Conservation (phyloP, 768 basidiomycete species). For the Saitozyma podzolica region DNA sequence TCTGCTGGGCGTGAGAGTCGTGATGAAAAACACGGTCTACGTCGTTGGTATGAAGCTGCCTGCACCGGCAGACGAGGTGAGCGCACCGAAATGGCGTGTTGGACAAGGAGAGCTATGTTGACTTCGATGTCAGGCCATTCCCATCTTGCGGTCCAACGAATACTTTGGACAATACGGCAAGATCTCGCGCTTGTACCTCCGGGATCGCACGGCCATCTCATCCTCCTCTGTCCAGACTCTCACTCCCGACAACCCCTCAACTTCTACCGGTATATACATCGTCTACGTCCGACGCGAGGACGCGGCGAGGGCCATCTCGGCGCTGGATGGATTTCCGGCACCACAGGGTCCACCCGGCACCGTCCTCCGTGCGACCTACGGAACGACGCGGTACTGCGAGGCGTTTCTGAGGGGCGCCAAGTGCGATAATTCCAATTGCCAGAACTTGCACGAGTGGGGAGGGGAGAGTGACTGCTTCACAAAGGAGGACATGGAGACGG, state of each 20-base stretch:
- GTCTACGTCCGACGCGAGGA: constrained; percentile 93
- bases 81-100: constrained; percentile 31
- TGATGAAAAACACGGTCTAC: constrained; percentile 93
- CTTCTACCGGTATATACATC: constrained; percentile 78
- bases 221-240: constrained; percentile 62
- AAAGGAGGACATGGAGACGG: constrained; percentile 88
- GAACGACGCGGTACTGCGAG: constrained; percentile 98
- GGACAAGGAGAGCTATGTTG: too few relatives aligned
- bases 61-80: constrained; percentile 93
- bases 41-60: constrained; percentile 91
- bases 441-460: constrained; percentile 97
- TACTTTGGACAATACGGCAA: constrained; percentile 99
- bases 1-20: constrained; percentile 90
- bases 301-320: constrained; percentile 85
- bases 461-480: constrained; percentile 98
- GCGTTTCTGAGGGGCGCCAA: constrained; percentile 79
- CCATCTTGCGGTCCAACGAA: constrained; percentile 87
- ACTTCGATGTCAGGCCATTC: constrained; percentile 65
- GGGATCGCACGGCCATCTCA: constrained; percentile 74
- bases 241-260: constrained; percentile 55
- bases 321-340: constrained; percentile 86
- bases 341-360: constrained; percentile 81
- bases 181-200: constrained; percentile 89
- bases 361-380: constrained; percentile 88
- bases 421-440: constrained; percentile 79